phyloP scores from a whole-genome alignment of 2,329 filamentous ascomycete species.

The Xylariaceae sp. region DNA sequence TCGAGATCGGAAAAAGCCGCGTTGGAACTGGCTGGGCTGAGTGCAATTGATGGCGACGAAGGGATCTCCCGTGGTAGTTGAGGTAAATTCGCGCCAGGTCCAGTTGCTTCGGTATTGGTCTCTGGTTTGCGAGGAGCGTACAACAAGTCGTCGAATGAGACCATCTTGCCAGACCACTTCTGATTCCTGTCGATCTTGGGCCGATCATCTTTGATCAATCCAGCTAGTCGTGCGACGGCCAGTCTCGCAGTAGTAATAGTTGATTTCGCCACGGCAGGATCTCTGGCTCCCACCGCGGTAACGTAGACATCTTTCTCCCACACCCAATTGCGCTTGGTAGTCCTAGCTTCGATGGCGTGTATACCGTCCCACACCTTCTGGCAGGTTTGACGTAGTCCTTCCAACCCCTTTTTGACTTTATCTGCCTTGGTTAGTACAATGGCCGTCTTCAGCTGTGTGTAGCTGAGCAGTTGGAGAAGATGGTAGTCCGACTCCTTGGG shows the following conservation, averaged over 20 bases:
- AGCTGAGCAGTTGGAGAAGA: conserved; percentile 43
- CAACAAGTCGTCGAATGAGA: conserved; percentile 34
- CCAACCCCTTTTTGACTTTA: conserved; percentile 35
- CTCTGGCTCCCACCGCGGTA: conserved; percentile 28
- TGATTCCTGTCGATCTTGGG: conserved; percentile 31
- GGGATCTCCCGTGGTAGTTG: neutral
- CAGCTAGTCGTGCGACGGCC: conserved; percentile 29
- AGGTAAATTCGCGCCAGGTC: neutral
- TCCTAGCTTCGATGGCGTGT: conserved; percentile 19
- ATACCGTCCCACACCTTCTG: conserved; percentile 27
- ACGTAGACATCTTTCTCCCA: conserved; percentile 32
- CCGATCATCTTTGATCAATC: conserved; percentile 24
- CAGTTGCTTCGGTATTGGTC: neutral
- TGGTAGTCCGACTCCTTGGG: conserved; percentile 44
- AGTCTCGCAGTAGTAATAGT: conserved; percentile 27
- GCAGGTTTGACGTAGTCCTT: conserved; percentile 25
- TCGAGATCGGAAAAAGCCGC: conserved; percentile 15
- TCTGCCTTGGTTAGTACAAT: conserved; percentile 55
- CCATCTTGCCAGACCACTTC: conserved; percentile 32
- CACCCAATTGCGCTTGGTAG: conserved; percentile 20
- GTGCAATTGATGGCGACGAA: neutral
- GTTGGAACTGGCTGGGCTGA: neutral
- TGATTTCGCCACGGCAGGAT: conserved; percentile 19
- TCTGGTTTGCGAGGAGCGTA: conserved; percentile 14
- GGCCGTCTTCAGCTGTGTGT: conserved; percentile 40